Conservation (phyloP, 2,329 filamentous ascomycete species). For the Paracoccidioides brasiliensis region DNA sequence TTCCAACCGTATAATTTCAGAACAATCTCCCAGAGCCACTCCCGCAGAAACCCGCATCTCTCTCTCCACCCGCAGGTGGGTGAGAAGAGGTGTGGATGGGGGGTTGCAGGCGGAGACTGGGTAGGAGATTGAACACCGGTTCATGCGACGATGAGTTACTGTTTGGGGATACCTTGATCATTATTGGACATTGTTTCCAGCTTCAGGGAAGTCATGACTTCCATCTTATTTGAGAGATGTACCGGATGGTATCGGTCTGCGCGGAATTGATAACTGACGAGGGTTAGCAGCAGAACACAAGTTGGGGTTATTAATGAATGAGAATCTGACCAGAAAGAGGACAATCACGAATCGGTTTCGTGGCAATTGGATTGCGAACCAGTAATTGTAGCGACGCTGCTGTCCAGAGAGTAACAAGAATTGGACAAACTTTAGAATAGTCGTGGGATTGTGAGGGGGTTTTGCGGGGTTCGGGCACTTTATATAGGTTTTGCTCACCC, state of each 20-base stretch:
- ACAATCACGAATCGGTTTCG: not conserved
- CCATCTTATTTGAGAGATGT: conserved; percentile 19
- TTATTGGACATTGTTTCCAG: conserved; percentile 25
- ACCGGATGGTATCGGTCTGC: conserved; percentile 7
- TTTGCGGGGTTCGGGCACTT: too few species aligned
- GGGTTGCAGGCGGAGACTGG: conserved; percentile 13
- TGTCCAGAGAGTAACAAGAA: not conserved
- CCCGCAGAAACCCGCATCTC: conserved; percentile 1
- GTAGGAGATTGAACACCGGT: conserved; percentile 47
- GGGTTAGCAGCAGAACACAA: not conserved
- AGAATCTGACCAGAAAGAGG: not conserved
- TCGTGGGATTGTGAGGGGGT: too few species aligned
- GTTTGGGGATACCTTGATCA: conserved; percentile 37
- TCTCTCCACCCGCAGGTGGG: not conserved
- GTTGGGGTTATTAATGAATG: not conserved
- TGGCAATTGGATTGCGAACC: not conserved
- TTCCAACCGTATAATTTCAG: conserved; percentile 78
- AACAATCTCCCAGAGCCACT: conserved; percentile 22
- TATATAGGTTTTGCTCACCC: too few species aligned
- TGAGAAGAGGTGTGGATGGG: conserved; percentile 15
- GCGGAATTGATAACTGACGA: not conserved
- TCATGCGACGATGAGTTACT: conserved; percentile 42
- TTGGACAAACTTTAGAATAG: not conserved
- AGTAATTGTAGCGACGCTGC: too few species aligned
- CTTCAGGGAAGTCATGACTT: conserved; percentile 29